Evolutionary conservation across 345 rosid genomes (phyloP), one percentile per base, ranked within the genome.

Genomic region (Luvunga scandens): DNA sequence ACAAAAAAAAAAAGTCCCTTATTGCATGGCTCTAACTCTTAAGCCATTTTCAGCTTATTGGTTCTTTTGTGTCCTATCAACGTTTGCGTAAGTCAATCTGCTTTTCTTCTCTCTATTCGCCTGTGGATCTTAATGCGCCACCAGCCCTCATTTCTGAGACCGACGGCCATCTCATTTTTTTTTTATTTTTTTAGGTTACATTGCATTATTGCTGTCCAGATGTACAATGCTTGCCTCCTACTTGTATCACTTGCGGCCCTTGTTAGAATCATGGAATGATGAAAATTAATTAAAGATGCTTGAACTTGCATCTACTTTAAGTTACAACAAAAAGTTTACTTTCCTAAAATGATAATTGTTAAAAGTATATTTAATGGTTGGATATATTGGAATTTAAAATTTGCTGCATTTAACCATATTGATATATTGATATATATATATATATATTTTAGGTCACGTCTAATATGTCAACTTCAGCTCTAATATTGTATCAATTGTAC

Each of bases 11-110:
- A 12, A 55, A 81, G 53, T 67, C 62, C 53, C 38, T 66, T 66
- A 66, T 79, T 83, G 85, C 84, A 85, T 82, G 85, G 85, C 82
- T 85, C 75, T 61, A 45, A 77, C 16, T 34, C 73, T 62, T 75
- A 45, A 28, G 66, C 39, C 10, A 39, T 12, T 39, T 33, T 34
- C 48, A 34, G 69, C 48, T 66, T 34, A 21, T 66, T 66, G 48
- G 69, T 48, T 33, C 4, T 61, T 61, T 25, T 10, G 27, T 9
- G 36, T 19, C 22, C 14, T 70, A 39, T 34, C 25, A 24, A 19
- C 53, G 73, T 70, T 72, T n/a, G 62, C 33, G 53, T 48, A 36
- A 61, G 75, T 76, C 78, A 61, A 72, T 76, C 34, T 34, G 34
- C 70, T 71, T 71, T 81, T 72, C 75, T 53, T 56, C 55, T 59